A percentile compares a stretch with the other conserved stretches of the same genome.
Conservation (phyloP, 2,329 filamentous ascomycete species). For the Aspergillus fischeri region DNA sequence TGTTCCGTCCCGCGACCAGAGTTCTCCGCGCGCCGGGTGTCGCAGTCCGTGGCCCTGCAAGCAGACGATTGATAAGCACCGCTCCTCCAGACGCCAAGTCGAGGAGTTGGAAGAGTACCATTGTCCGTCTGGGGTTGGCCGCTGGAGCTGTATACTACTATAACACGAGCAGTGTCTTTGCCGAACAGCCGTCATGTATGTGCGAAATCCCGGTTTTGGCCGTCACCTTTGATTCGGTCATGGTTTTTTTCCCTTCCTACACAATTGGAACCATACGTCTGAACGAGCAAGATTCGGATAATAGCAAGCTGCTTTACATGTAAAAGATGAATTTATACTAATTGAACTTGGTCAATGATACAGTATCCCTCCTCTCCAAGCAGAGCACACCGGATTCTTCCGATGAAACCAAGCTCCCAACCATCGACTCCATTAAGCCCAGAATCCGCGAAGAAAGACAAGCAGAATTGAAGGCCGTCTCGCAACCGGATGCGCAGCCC, state of each 20-base stretch:
- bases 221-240: not conserved
- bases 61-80: slow-evolving; percentile 53
- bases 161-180: slow-evolving; percentile 82
- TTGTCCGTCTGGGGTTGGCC: slow-evolving; percentile 70
- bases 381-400: slow-evolving; percentile 26
- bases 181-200: slow-evolving; percentile 74
- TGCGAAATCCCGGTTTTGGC: slow-evolving; percentile 7
- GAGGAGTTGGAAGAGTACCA: slow-evolving; percentile 76
- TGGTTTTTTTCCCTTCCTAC: slow-evolving; percentile 1
- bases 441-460: slow-evolving; percentile 39
- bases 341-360: slow-evolving; percentile 5
- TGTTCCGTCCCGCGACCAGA: slow-evolving; percentile 52
- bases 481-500: slow-evolving; percentile 9
- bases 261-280: slow-evolving; percentile 6
- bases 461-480: slow-evolving; percentile 7
- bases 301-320: not conserved
- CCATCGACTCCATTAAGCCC: slow-evolving; percentile 64
- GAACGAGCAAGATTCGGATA: not conserved
- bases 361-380: slow-evolving; percentile 30
- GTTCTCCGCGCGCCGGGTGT: slow-evolving; percentile 35
- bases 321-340: not conserved
- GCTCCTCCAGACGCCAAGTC: slow-evolving; percentile 58
- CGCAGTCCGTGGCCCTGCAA: slow-evolving; percentile 28
- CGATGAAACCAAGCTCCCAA: slow-evolving; percentile 53
- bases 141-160: slow-evolving; percentile 84